Conservation (phyloP, 1,284 basidiomycete genomes). For the Cystobasidiaceae sp. region DNA sequence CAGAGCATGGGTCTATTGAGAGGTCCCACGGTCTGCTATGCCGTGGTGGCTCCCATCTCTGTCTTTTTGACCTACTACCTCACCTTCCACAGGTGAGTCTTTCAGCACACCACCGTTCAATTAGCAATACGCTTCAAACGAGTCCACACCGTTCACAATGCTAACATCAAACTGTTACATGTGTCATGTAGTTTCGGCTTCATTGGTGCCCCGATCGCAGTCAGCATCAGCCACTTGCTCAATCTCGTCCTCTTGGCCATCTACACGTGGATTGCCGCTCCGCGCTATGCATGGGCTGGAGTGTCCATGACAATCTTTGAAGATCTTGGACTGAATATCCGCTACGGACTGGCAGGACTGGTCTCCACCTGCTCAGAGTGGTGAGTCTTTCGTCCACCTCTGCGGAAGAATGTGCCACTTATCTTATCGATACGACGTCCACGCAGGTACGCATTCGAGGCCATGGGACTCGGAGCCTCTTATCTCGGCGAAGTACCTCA, state of each 20-base stretch:
- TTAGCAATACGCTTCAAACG: too few species aligned
- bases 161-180: background rate
- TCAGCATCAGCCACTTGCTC: conserved; percentile 58
- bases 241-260: conserved; percentile 55
- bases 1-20: conserved; percentile 84
- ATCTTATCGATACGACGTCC: background rate
- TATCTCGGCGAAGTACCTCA: conserved; percentile 21
- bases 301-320: conserved; percentile 62
- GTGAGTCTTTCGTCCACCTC: conserved; percentile 55
- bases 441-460: conserved; percentile 14
- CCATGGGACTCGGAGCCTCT: conserved; percentile 16
- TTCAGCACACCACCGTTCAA: too few species aligned
- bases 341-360: conserved; percentile 66
- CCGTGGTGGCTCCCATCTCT: conserved; percentile 80
- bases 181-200: conserved; percentile 67
- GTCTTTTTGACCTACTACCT: conserved; percentile 74
- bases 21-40: conserved; percentile 77
- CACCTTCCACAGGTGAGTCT: conserved; percentile 48
- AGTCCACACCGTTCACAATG: too few species aligned
- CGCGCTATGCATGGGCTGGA: conserved; percentile 78
- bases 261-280: conserved; percentile 68
- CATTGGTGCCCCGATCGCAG: conserved; percentile 86
- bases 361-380: conserved; percentile 65
- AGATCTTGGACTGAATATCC: conserved; percentile 64
- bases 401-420: too few species aligned